Evolutionary conservation across 208 protist genomes (phyloP).

Genomic region (Trypanosoma rangeli): DNA sequence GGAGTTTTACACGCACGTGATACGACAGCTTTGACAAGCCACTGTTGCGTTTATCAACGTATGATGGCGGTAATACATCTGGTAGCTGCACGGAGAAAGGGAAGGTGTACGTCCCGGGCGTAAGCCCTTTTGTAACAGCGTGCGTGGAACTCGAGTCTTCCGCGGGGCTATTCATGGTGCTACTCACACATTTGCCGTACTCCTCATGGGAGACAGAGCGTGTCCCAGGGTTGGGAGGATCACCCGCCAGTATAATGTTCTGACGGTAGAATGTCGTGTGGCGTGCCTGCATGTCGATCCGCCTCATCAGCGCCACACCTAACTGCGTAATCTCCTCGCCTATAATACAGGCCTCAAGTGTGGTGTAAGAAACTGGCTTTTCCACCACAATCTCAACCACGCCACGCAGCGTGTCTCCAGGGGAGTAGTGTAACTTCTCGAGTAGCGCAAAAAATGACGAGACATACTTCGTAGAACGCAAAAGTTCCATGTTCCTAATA

Average conservation of each 20-base stretch:
- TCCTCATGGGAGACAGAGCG: neutral
- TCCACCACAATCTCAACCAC: conserved; percentile 51
- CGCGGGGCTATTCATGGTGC: neutral
- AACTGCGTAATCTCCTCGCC: conserved; percentile 38
- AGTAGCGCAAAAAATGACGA: conserved; percentile 39
- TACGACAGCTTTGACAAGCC: conserved; percentile 43
- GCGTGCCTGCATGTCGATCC: conserved; percentile 38
- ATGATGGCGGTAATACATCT: conserved; percentile 45
- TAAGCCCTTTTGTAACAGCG: conserved; percentile 20
- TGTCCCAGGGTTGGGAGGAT: conserved; percentile 3
- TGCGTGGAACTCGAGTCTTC: neutral
- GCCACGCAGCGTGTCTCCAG: conserved; percentile 49
- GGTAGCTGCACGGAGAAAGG: conserved; percentile 61
- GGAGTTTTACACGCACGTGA: conserved; percentile 37
- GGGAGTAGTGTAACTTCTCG: conserved; percentile 32
- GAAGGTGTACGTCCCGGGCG: conserved; percentile 66
- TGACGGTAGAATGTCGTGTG: conserved; percentile 56
- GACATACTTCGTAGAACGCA: conserved; percentile 5
- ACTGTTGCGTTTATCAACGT: conserved; percentile 26
- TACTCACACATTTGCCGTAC: conserved; percentile 1
- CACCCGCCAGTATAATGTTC: conserved; percentile 34
- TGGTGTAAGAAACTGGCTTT: conserved; percentile 28
- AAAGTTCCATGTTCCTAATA: conserved; percentile 7
- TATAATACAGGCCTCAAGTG: conserved; percentile 42
- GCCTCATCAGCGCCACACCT: conserved; percentile 28